phyloP scores from a whole-genome alignment of 495 filamentous ascomycete genomes.

The Penicillium dipodomyicola region DNA sequence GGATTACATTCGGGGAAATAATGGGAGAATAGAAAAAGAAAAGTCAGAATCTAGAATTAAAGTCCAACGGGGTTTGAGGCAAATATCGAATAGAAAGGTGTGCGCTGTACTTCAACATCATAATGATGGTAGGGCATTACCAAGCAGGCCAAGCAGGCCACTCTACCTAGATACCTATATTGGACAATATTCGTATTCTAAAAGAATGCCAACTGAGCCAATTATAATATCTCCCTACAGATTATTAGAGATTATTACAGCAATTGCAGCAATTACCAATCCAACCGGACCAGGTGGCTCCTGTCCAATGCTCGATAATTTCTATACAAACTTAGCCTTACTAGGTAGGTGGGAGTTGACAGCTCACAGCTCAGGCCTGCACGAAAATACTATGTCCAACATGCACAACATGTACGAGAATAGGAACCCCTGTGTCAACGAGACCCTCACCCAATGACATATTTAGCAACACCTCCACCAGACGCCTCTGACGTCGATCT shows the following conservation, averaged over 20 bases:
- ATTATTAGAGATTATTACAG: not conserved
- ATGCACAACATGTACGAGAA: not conserved
- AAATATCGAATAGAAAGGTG: not conserved
- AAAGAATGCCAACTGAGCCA: not conserved
- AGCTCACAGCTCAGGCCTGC: not conserved
- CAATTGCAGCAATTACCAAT: not conserved
- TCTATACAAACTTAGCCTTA: not conserved
- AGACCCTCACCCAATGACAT: conserved; percentile 2
- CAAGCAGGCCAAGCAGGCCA: conserved; percentile 6
- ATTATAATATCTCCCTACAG: not conserved
- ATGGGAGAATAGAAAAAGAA: not conserved
- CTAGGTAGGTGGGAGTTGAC: conserved; percentile 1
- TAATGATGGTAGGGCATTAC: conserved; percentile 5
- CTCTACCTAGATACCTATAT: too few species aligned
- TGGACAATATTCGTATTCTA: not conserved
- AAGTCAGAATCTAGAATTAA: not conserved
- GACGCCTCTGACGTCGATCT: conserved; percentile 27
- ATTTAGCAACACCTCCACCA: not conserved
- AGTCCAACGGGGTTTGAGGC: not conserved
- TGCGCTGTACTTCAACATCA: not conserved
- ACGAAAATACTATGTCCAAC: not conserved
- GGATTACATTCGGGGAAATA: not conserved
- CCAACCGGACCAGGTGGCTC: not conserved
- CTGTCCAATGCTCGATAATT: not conserved
- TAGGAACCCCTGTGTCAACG: not conserved